Evolutionary conservation across 345 rosid genomes (phyloP).

Genomic region (Litchi chinensis): DNA sequence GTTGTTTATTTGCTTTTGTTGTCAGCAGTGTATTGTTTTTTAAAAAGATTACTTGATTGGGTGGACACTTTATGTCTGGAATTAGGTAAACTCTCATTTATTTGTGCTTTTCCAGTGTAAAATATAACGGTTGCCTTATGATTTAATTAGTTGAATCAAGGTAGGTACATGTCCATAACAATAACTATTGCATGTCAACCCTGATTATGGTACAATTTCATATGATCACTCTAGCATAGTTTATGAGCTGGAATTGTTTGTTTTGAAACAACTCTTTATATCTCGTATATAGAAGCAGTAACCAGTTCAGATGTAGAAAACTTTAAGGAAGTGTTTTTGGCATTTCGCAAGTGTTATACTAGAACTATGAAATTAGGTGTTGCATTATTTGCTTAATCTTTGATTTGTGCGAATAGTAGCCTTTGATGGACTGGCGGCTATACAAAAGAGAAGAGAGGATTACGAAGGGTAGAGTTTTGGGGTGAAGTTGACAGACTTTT

Average conservation of each 20-base stretch:
- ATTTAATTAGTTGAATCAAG: constrained; percentile 1
- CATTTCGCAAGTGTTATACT: too few species aligned
- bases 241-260: background rate
- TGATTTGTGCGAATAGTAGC: background rate
- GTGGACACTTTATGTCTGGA: constrained; percentile 6
- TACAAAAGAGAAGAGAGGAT: background rate
- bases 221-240: background rate
- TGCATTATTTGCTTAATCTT: background rate
- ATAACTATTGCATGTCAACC: background rate
- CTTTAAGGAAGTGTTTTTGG: too few species aligned
- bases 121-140: constrained; percentile 7
- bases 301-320: background rate
- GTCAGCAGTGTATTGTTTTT: background rate
- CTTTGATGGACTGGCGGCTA: background rate
- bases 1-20: background rate
- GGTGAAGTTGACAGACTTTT: background rate
- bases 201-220: background rate
- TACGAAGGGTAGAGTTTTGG: background rate
- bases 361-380: background rate
- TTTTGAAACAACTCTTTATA: background rate
- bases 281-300: too few species aligned
- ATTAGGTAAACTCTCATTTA: background rate
- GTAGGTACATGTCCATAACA: background rate
- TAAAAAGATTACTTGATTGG: constrained; percentile 2
- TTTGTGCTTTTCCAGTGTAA: constrained; percentile 7